A percentile compares a stretch with the other conserved stretches of the same genome.
Conservation (phyloP, 2,329 filamentous ascomycete genomes). For the Chrysoporthe puriensis region DNA sequence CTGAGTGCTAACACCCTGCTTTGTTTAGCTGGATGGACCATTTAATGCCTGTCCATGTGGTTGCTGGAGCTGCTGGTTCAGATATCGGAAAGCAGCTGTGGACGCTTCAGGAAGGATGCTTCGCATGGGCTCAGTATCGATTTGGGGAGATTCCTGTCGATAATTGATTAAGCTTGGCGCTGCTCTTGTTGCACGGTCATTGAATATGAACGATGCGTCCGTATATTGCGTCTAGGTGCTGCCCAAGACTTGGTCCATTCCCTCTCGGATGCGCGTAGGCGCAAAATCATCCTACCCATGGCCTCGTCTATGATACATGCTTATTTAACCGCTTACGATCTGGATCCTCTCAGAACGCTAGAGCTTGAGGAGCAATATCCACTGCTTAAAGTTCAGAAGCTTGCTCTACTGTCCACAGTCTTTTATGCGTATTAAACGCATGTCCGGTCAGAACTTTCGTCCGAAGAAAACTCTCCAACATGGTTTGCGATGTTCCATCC, state of each 20-base stretch:
- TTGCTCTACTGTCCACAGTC: not conserved
- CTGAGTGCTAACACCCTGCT: not conserved
- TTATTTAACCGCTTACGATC: not conserved
- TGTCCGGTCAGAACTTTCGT: not conserved
- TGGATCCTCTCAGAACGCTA: not conserved
- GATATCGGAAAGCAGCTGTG: slow-evolving; percentile 27
- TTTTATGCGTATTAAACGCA: not conserved
- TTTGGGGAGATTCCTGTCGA: slow-evolving; percentile 17
- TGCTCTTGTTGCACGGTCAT: not conserved
- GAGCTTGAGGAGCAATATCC: no score
- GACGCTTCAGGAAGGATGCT: slow-evolving; percentile 28
- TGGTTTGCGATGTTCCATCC: not conserved
- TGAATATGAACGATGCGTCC: no score
- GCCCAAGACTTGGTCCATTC: not conserved
- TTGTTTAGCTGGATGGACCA: slow-evolving; percentile 48
- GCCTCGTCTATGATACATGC: not conserved
- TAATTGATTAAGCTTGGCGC: not conserved
- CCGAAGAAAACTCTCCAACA: no score
- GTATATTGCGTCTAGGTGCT: no score
- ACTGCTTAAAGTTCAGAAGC: not conserved
- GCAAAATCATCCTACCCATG: not conserved
- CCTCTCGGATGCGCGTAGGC: no score
- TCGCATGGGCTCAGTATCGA: slow-evolving; percentile 29
- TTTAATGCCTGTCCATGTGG: slow-evolving; percentile 52
- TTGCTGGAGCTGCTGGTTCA: slow-evolving; percentile 48